A percentile compares a stretch with the other conserved stretches of the same genome.
These are phyloP conservation scores for Aspergillus bertholletiae DNA, from an alignment of 495 filamentous ascomycete species.

Conservation along the genomic window DNA sequence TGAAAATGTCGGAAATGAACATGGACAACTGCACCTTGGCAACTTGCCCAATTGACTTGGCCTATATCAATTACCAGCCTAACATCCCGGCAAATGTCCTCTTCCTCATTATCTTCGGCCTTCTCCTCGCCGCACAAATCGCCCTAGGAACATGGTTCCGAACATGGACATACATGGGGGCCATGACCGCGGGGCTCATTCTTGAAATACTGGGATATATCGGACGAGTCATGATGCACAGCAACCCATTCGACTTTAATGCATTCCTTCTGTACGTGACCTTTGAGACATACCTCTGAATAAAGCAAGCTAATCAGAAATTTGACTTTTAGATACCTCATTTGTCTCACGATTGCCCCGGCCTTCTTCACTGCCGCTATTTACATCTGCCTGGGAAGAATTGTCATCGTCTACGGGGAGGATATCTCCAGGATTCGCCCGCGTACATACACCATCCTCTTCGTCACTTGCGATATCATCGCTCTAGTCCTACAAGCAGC, in stretches of 20 bases:
- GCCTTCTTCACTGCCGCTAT: constrained; percentile 56
- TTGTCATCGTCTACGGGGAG: constrained; percentile 48
- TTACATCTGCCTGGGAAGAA: constrained; percentile 54
- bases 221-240: constrained; percentile 24
- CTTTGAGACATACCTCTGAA: too few species aligned
- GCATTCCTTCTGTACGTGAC: constrained; percentile 28
- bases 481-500: constrained; percentile 53
- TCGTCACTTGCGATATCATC: constrained; percentile 53
- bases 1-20: too few species aligned
- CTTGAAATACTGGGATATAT: constrained; percentile 37
- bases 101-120: constrained; percentile 26
- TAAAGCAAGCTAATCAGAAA: too few species aligned
- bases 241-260: constrained; percentile 31
- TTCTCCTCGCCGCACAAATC: constrained; percentile 23
- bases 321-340: constrained; percentile 40
- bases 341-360: constrained; percentile 52
- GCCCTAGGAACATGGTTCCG: constrained; percentile 21
- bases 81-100: constrained; percentile 35
- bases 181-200: constrained; percentile 22
- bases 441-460: constrained; percentile 49
- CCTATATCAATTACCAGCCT: constrained; percentile 30
- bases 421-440: constrained; percentile 46
- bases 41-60: constrained; percentile 34
- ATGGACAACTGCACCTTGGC: constrained; percentile 39
- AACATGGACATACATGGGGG: constrained; percentile 28